These are phyloP conservation scores for Meira nashicola DNA, from an alignment of 1,284 basidiomycete genomes.

Conservation along the genomic window DNA sequence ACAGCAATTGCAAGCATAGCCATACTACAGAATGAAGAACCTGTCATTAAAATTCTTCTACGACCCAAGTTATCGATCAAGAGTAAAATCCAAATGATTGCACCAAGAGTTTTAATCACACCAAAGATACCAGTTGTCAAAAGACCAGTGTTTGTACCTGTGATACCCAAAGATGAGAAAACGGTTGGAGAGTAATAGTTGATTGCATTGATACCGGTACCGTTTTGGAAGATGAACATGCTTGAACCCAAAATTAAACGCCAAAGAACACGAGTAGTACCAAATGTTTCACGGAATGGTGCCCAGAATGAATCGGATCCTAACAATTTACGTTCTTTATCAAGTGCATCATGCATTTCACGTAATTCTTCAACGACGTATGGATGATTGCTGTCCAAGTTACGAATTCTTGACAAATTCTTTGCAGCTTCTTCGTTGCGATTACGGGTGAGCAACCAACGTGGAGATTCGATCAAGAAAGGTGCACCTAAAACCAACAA, in stretches of 20 bases:
- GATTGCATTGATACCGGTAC: conserved; percentile 45
- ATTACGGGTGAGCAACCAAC: conserved; percentile 63
- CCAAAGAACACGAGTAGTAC: conserved; percentile 21
- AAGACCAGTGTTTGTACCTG: conserved; percentile 58
- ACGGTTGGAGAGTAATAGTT: conserved; percentile 65
- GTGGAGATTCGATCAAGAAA: conserved; percentile 61
- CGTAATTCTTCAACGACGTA: conserved; percentile 29
- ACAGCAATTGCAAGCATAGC: conserved; percentile 33
- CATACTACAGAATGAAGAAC: conserved; percentile 33
- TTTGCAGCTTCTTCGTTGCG: conserved; percentile 38
- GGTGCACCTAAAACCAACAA: conserved; percentile 50
- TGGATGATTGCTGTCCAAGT: conserved; percentile 38
- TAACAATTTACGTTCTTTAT: conserved; percentile 9
- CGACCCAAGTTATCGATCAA: conserved; percentile 65
- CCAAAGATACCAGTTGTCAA: conserved; percentile 78
- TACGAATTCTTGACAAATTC: conserved; percentile 36
- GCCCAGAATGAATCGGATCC: conserved; percentile 24
- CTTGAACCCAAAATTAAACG: conserved; percentile 33
- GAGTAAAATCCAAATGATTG: conserved; percentile 61
- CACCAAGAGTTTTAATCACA: conserved; percentile 69
- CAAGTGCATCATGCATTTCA: conserved; percentile 18
- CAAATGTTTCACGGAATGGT: conserved; percentile 30
- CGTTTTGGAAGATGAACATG: conserved; percentile 51
- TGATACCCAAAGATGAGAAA: conserved; percentile 58
- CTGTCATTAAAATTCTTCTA: conserved; percentile 56